Conservation (phyloP, 495 filamentous ascomycete species). For the Xylaria palmicola region DNA sequence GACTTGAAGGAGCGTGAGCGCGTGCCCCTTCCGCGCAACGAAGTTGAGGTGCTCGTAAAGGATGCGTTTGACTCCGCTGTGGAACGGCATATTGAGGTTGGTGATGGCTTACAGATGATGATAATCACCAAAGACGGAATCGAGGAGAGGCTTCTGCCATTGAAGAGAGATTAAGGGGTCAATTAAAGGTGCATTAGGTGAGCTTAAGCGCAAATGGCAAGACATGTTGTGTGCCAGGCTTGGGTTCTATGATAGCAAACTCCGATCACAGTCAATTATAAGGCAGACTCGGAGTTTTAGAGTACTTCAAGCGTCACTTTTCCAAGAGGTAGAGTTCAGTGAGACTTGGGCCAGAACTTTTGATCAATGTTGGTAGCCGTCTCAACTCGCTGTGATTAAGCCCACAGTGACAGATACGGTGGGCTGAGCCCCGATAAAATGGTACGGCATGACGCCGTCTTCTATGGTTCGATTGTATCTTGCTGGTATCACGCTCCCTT, state of each 20-base stretch:
- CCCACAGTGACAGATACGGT: too few relatives aligned
- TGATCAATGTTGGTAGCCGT: too few relatives aligned
- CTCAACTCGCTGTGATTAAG: too few relatives aligned
- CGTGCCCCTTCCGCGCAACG: conserved; percentile 60
- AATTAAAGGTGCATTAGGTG: not conserved
- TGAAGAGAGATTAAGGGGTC: conserved; percentile 78
- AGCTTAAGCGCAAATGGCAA: conserved; percentile 10
- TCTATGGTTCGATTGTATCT: too few relatives aligned
- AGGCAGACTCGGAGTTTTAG: not conserved
- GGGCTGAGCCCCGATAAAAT: too few relatives aligned
- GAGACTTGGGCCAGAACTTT: too few relatives aligned
- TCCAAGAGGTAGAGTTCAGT: not conserved
- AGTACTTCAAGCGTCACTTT: not conserved
- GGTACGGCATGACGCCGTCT: too few relatives aligned
- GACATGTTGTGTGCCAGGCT: conserved; percentile 17
- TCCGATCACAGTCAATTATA: too few relatives aligned
- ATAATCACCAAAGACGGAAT: conserved; percentile 84
- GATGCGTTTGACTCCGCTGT: conserved; percentile 98
- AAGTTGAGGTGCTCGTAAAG: conserved; percentile 83
- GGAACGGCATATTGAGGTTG: conserved; percentile 98
- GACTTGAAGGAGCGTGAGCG: conserved; percentile 69
- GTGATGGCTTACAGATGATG: conserved; percentile 94
- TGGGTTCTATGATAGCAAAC: not conserved
- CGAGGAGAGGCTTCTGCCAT: conserved; percentile 74
- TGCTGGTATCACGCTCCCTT: too few relatives aligned